Percentiles rank a stretch among this genome's conserved stretches.
Evolutionary conservation across 73 alveolate genomes (phyloP).

Genomic region (Loxodes magnus): DNA sequence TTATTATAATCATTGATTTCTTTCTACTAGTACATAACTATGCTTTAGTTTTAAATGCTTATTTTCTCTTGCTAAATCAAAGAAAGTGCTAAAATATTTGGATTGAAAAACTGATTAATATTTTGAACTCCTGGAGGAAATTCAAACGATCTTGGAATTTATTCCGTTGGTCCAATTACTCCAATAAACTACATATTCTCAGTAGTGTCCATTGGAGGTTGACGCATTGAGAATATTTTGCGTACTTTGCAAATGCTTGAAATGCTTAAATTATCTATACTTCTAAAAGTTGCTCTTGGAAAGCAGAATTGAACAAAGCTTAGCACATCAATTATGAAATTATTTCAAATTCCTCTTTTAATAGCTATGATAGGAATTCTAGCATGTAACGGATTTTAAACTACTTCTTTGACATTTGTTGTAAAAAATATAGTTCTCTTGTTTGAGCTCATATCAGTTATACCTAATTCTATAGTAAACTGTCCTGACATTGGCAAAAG

Average conservation of each 20-base stretch:
- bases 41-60: too few relatives aligned
- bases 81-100: too few relatives aligned
- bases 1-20: too few relatives aligned
- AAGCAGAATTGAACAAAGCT: neutral
- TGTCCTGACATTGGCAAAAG: neutral
- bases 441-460: neutral
- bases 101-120: too few relatives aligned
- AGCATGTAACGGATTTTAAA: neutral
- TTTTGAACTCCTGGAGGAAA: too few relatives aligned
- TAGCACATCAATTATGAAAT: neutral
- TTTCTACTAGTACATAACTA: too few relatives aligned
- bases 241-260: neutral
- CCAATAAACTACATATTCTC: too few relatives aligned
- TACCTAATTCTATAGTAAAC: neutral
- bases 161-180: too few relatives aligned
- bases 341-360: neutral
- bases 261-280: neutral
- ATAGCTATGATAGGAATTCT: constrained; percentile 2
- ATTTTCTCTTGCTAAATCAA: too few relatives aligned
- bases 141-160: too few relatives aligned
- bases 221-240: constrained; percentile 1
- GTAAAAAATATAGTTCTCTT: constrained; percentile 2
- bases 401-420: neutral
- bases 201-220: neutral
- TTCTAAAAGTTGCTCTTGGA: constrained; percentile 1